Evolutionary conservation across 352 stramenopile species (phyloP), one percentile per base, ranked within the genome.

Genomic region (Pythium apleroticum): DNA sequence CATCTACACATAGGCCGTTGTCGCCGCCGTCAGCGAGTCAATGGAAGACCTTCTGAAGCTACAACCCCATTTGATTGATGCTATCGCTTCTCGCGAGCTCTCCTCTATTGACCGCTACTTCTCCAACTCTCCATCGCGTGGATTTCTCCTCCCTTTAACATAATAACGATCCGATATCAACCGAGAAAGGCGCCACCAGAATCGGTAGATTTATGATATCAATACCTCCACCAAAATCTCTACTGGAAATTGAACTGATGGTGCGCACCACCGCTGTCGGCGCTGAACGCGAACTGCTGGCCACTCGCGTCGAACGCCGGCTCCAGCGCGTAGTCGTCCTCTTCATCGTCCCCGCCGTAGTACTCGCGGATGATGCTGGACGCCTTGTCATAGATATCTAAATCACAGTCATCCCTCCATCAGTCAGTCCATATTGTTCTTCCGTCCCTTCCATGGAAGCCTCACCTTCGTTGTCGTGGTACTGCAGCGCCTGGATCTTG

Each of bases 401-500:
- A 45, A 52, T 20, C 15, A 27, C 12, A 33, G 12, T 9, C 35
- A 2, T 43, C 24, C 48, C 2, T 58, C 41, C 35, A 35, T 20
- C 14, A 41, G 2, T 39, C 55, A 43, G n/a, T n/a, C n/a, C 25
- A 14, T 7, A 39, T 28, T 43, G 8, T 27, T 43, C 27, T 25
- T 24, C 28, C 43, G n/a, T n/a, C n/a, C n/a, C n/a, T n/a, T n/a
- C n/a, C n/a, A n/a, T n/a, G n/a, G n/a, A n/a, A n/a, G n/a, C n/a
- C 55, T 77, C 94, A 99, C 80, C 93, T 82, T 98, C 88, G 76
- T 98, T 97, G 65, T 98, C 88, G 68, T 99, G 97, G 68, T 97
- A 96, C 72, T 99, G 97, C 33, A 99, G 79, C 27, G 98, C 92
- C 83, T 99, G 96, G 63, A 99, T 98, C 74, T 98, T 95, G 67